These are phyloP conservation scores for Cryptococcus sp. DNA, from an alignment of 1,284 basidiomycete genomes.

Conservation along the genomic window DNA sequence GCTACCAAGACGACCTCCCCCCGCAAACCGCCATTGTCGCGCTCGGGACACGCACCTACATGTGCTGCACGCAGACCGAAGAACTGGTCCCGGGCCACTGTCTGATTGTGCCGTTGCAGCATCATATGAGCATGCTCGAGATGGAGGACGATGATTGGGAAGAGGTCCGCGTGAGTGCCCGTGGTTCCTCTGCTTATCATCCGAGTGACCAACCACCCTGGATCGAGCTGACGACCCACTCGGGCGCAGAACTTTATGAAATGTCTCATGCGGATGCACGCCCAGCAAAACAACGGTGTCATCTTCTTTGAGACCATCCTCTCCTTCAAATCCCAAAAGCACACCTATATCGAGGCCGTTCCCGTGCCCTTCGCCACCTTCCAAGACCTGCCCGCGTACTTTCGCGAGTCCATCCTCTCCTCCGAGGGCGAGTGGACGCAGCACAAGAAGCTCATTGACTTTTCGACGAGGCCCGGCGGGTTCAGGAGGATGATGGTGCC, in stretches of 20 bases:
- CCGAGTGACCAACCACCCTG: neutral
- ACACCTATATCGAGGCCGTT: conserved; percentile 87
- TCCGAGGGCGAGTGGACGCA: conserved; percentile 96
- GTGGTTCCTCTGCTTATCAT: neutral
- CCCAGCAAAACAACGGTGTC: conserved; percentile 81
- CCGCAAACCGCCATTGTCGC: conserved; percentile 84
- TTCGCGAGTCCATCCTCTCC: conserved; percentile 87
- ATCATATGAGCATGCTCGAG: conserved; percentile 85
- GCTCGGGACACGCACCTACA: conserved; percentile 83
- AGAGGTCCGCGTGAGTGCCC: conserved; percentile 72
- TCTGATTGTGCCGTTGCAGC: conserved; percentile 91
- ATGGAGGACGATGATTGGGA: conserved; percentile 98
- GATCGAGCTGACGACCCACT: neutral
- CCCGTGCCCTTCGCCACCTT: conserved; percentile 82
- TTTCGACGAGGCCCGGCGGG: conserved; percentile 78
- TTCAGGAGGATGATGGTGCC: conserved; percentile 91
- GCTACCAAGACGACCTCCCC: conserved; percentile 80
- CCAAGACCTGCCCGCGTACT: conserved; percentile 84
- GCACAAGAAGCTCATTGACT: conserved; percentile 94
- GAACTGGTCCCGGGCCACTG: conserved; percentile 86
- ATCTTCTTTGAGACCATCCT: conserved; percentile 93
- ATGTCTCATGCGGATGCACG: conserved; percentile 90
- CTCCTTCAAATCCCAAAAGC: conserved; percentile 77
- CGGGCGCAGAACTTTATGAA: conserved; percentile 99
- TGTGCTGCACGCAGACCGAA: conserved; percentile 80